These are phyloP conservation scores for Vachellia pachyceras DNA, from an alignment of 306 rosid species.

Conservation along the genomic window DNA sequence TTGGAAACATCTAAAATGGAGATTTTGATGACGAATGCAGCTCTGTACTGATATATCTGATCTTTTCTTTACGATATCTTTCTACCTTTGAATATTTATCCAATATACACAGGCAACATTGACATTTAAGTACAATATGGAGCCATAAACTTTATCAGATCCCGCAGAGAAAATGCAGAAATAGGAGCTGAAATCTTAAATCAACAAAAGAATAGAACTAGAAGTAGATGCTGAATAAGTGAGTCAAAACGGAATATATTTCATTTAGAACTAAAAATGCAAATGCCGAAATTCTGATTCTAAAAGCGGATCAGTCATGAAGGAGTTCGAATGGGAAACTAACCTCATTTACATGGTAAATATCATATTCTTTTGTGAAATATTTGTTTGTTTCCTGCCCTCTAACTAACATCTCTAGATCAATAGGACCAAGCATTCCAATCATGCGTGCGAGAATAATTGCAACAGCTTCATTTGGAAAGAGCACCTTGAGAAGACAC, in stretches of 20 bases:
- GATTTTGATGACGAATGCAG: background rate
- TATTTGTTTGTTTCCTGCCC: slow-evolving; percentile 92
- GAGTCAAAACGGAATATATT: background rate
- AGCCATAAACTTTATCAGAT: background rate
- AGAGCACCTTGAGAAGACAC: slow-evolving; percentile 69
- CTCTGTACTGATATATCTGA: background rate
- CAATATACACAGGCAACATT: background rate
- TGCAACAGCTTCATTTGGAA: slow-evolving; percentile 82
- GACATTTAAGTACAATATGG: background rate
- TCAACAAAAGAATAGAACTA: slow-evolving; percentile 10
- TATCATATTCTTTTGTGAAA: slow-evolving; percentile 90
- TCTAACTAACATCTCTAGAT: slow-evolving; percentile 78
- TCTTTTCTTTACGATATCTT: background rate
- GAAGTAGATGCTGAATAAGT: background rate
- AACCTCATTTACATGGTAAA: slow-evolving; percentile 88
- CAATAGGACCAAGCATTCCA: slow-evolving; percentile 91
- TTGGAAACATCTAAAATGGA: background rate
- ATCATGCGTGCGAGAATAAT: slow-evolving; percentile 87
- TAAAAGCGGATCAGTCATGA: background rate
- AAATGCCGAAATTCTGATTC: background rate
- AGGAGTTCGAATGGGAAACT: slow-evolving; percentile 40
- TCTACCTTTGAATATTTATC: background rate
- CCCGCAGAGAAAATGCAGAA: background rate
- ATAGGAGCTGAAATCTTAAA: background rate
- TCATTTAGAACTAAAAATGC: slow-evolving; percentile 8